Base-by-base conservation (phyloP, 768 basidiomycete genomes). In the Boletus pseudopeckii region DNA sequence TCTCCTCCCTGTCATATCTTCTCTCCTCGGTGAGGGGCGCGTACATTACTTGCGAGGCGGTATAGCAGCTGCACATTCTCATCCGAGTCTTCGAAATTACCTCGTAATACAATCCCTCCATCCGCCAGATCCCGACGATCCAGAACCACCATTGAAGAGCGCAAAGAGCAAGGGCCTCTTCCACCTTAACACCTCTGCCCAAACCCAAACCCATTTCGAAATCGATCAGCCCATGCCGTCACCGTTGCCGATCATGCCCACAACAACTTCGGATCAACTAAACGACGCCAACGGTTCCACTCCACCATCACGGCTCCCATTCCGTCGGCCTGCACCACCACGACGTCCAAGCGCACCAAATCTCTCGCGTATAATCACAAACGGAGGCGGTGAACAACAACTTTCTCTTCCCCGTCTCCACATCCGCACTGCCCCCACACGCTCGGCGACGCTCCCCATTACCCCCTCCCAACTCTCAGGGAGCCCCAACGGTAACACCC, bases 31-130 rank as follows among this genome's bases (percentile, higher is more conserved):
- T 46, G 66, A 71, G 13, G 83, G 82, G 57, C 74, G 67, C 45
- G 81, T 83, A 10, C 80, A 84, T 64, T 92, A 88, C 72, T 75
- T 92, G 32, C 77, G 82, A 38, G 88, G 90, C 8, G 90, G 90
- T 15, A 78, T 91, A 33, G 75, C 81, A 20, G 76, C 75, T 7
- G 86, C 84, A 7, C 78, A 81, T 4, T 76, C 78, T 43, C 77
- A 89, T 65, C 78, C 79, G 1, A 74, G 76, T 54, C 76, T 90
- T 34, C 72, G 75, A 60, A 77, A 75, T 22, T 66, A 81, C 50
- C 75, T 90, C 54, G 66, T 78, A 5, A 41, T 48, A n/a, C 55
- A 61, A 15, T 28, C 54, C 40, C 48, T 53, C 56, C 43, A 46
- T 56, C 56, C 58, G 4, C 50, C 59, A 55, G 49, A 65, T 55